Base-by-base conservation (phyloP, 768 basidiomycete species). In the Russula sp. region DNA sequence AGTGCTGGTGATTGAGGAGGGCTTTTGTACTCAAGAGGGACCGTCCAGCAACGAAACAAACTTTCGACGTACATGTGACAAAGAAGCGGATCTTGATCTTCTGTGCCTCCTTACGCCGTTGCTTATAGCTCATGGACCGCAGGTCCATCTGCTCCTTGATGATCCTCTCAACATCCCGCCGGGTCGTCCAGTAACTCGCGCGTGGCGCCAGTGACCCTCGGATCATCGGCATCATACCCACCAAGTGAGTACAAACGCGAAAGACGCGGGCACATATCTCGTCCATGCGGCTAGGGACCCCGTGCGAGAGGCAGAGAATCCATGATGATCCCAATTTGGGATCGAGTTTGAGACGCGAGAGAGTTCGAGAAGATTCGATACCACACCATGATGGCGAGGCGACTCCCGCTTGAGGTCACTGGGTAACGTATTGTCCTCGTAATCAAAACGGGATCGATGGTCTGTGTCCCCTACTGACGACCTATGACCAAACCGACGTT, bases 1-100 rank as follows among this genome's bases (percentile, higher is more conserved):
- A 97, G 60, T 86, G 83, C 68, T 94, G 91, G 61, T 94, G 81
- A 63, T 88, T 82, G 51, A 88, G 76, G 72, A 93, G 84, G 20
- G 89, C 93, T 85, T 75, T 75, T 71, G 51, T 61, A 54, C 32
- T 53, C 52, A 55, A 51, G 1, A 8, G 50, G 61, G 40, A 68
- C 22, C 56, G 10, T 16, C 16, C 32, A 18, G 10, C 22, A 6
- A 16, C 10, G 31, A 53, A 50, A 35, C 20, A 44, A 18, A 45
- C 16, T 53, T 57, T 32, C 32, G 14, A 72, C 78, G 57, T 71
- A 88, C 87, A 83, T 52, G 85, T 81, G 56, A 88, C 77, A 70
- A 88, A 87, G 68, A 85, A 87, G 68, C 86, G 83, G 56, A 89
- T 88, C 62, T 77, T 84, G 63, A 83, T 79, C 35, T 80, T 81